These are phyloP conservation scores for Protomyces pachydermus DNA, from an alignment of 1,139 yeast species.

Conservation along the genomic window DNA sequence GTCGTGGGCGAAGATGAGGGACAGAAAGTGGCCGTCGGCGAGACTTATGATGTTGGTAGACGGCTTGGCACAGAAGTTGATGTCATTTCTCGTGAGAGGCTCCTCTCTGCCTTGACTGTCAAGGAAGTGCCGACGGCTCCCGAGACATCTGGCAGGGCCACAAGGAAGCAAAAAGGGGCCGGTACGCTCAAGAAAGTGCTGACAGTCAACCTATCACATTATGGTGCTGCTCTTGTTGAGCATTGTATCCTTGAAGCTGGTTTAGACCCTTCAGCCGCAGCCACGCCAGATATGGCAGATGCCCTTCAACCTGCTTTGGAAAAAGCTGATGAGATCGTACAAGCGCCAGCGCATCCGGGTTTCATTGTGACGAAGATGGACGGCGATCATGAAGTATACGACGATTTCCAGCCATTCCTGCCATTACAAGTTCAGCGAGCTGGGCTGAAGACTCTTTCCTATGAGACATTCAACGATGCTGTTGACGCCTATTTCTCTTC, in stretches of 20 bases:
- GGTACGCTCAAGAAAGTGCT: slow-evolving; percentile 65
- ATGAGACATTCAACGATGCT: slow-evolving; percentile 69
- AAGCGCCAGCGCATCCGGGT: slow-evolving; percentile 47
- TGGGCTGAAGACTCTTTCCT: slow-evolving; percentile 40
- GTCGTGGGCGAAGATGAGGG: slow-evolving; percentile 64
- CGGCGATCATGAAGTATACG: slow-evolving; percentile 44
- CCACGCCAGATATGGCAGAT: slow-evolving; percentile 47
- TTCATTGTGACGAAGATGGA: slow-evolving; percentile 58
- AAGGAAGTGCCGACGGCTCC: background rate
- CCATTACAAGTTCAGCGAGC: slow-evolving; percentile 47
- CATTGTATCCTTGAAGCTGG: slow-evolving; percentile 39
- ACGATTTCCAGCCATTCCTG: slow-evolving; percentile 79
- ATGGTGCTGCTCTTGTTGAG: slow-evolving; percentile 73
- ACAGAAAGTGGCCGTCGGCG: slow-evolving; percentile 66
- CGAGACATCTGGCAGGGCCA: background rate
- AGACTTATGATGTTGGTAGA: slow-evolving; percentile 52
- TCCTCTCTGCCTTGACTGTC: slow-evolving; percentile 8
- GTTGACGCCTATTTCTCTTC: slow-evolving; percentile 81
- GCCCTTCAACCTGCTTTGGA: slow-evolving; percentile 47
- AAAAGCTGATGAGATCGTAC: slow-evolving; percentile 46
- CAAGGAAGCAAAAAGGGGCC: slow-evolving; percentile 35
- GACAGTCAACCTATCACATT: slow-evolving; percentile 63
- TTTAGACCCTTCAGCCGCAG: slow-evolving; percentile 40
- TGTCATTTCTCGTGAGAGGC: slow-evolving; percentile 19
- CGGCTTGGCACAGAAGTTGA: slow-evolving; percentile 13